phyloP scores from a whole-genome alignment of 495 filamentous ascomycete species.

The Neurospora hispaniola region DNA sequence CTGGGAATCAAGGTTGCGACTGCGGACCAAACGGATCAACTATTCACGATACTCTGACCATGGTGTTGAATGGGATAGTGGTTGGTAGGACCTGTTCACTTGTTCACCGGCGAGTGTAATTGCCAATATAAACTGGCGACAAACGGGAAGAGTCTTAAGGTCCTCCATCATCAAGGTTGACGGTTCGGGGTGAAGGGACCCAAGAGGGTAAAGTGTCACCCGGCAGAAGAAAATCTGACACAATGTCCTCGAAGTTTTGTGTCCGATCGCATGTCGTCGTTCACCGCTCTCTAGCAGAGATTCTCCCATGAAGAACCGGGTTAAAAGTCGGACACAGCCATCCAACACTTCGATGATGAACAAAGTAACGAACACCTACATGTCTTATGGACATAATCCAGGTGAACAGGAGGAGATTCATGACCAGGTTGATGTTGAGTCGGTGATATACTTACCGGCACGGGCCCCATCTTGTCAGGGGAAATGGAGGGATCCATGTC shows the following conservation, averaged over 20 bases:
- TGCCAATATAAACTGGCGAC: background rate
- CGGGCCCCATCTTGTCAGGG: background rate
- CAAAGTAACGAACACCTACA: background rate
- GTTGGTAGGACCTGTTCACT: background rate
- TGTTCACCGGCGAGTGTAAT: background rate
- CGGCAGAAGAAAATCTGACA: background rate
- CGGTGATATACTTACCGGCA: background rate
- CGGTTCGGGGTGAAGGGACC: background rate
- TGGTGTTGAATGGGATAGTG: background rate
- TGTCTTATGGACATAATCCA: background rate
- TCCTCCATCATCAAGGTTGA: background rate
- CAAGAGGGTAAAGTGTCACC: background rate
- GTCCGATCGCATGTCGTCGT: background rate
- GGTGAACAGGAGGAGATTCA: background rate
- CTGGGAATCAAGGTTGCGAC: background rate
- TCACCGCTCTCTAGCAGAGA: background rate
- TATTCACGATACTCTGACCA: background rate
- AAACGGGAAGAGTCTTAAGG: background rate
- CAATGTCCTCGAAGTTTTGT: accelerated
- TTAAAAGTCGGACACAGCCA: background rate
- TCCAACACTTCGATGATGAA: background rate
- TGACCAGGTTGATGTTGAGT: background rate
- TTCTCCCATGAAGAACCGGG: background rate
- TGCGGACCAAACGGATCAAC: background rate
- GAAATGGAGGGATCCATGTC: background rate